Evolutionary conservation across 1,139 yeast genomes (phyloP).

Genomic region (Tardiomyces blankii): DNA sequence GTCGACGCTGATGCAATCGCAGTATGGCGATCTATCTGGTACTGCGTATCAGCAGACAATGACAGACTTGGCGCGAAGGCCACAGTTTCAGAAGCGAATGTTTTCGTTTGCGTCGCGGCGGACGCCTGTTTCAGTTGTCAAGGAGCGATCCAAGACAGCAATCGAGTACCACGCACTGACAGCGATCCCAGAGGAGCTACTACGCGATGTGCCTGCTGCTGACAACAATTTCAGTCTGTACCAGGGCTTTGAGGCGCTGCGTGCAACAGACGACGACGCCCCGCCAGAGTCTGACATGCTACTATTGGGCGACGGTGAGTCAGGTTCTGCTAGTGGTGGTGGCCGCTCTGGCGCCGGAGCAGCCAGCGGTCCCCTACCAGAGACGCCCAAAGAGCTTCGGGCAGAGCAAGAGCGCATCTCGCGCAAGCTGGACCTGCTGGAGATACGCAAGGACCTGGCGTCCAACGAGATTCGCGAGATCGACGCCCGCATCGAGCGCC

Average conservation of each 20-base stretch:
- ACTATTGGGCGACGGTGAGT: too few relatives aligned
- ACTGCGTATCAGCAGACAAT: conserved; percentile 38
- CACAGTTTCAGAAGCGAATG: conserved; percentile 26
- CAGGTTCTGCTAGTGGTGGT: conserved; percentile 12
- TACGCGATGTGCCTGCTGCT: conserved; percentile 32
- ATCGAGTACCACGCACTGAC: conserved; percentile 27
- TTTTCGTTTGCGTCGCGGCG: conserved; percentile 25
- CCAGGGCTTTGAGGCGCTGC: conserved; percentile 57
- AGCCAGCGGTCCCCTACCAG: conserved; percentile 1
- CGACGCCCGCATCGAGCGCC: conserved; percentile 41
- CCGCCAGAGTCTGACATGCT: not conserved
- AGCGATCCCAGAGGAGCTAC: conserved; percentile 44
- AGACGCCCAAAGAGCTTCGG: conserved; percentile 20
- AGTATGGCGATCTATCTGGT: conserved; percentile 30
- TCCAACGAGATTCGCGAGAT: conserved; percentile 52
- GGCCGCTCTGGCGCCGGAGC: conserved; percentile 4
- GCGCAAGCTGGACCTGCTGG: conserved; percentile 42
- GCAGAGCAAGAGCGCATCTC: conserved; percentile 31
- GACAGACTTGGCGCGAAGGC: conserved; percentile 32
- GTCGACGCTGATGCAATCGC: conserved; percentile 20
- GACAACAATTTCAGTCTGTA: conserved; percentile 37
- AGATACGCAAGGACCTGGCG: conserved; percentile 52
- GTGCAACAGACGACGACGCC: conserved; percentile 32
- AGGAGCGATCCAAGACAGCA: conserved; percentile 19
- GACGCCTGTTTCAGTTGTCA: conserved; percentile 33